Base-by-base conservation (phyloP, 257 asterid genomes). In the Nemophila menziesii region DNA sequence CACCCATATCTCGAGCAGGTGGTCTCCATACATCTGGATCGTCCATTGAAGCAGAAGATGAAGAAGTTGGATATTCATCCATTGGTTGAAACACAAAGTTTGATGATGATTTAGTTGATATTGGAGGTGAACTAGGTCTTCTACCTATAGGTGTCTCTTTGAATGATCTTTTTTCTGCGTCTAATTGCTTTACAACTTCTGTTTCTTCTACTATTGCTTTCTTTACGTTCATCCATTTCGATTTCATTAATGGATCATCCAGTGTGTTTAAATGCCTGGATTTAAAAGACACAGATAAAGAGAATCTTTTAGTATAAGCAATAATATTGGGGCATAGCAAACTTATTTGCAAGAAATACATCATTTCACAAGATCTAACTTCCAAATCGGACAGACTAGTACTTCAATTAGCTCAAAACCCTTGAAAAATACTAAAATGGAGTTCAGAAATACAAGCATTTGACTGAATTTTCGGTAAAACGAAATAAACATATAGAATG, bases 11-110 rank as follows among this genome's bases (percentile, higher is more conserved):
- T 45, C 96, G 86, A 64, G 68, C 78, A 40, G 96, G 99, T 4
- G 99, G 99, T 64, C 94, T 73, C 99, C 99, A 90, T 60, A 90
- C 94, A 69, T 90, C 99, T 39, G 96, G 96, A 62, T 90, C 99
- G 27, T 90, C 99, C 93, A 89, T 66, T n/a, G 92, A 46, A 38
- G 66, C 81, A 58, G 82, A 78, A 5, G 96, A 77, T n/a, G n/a
- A n/a, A 7, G 96, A 78, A 23, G 96, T 63, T 8, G 98, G 95
- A 48, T 84, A 89, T 45, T 89, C 98, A 63, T 89, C 98, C 73
- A 74, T 59, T 9, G 98, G 93, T 56, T 84, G 95, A 64, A 84
- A 89, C 33, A 84, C 92, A 54, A 78, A 86, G 36, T 10, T 7
- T 42, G 93, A 74, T 42, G 93, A 74, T 4, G 96, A 81, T 53